Conservation (phyloP, 345 rosid species). For the Eucalyptus cloeziana region DNA sequence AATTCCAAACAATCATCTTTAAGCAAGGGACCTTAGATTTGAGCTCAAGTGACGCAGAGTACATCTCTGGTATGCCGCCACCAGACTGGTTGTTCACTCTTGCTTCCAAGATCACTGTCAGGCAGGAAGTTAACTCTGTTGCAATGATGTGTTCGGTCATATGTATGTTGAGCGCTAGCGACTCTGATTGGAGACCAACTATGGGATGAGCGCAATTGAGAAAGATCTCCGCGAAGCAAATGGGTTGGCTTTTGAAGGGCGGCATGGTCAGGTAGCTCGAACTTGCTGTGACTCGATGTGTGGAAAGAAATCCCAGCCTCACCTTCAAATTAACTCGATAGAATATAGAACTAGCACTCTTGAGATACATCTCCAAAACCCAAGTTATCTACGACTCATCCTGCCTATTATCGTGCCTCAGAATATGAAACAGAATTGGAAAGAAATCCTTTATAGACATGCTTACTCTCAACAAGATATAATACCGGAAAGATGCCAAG, state of each 20-base stretch:
- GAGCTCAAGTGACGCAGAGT: neutral
- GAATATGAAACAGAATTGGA: neutral
- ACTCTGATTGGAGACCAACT: neutral
- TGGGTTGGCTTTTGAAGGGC: neutral
- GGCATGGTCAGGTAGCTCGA: neutral
- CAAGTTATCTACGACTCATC: neutral
- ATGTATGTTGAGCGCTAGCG: neutral
- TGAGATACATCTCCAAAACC: slow-evolving; percentile 7
- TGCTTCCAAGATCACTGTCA: neutral
- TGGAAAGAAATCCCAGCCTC: neutral
- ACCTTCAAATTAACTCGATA: slow-evolving; percentile 29
- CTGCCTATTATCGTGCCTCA: neutral
- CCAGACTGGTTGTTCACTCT: neutral
- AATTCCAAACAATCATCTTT: neutral
- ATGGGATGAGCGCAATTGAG: neutral
- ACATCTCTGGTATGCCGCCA: neutral
- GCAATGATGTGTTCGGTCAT: neutral
- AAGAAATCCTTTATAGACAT: neutral
- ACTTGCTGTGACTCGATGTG: neutral
- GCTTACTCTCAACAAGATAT: neutral
- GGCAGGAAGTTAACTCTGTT: neutral
- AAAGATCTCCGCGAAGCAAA: neutral
- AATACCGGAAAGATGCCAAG: neutral
- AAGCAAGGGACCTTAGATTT: neutral
- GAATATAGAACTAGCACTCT: neutral